phyloP scores from a whole-genome alignment of 1,284 basidiomycete species.

The Irpex sp. region DNA sequence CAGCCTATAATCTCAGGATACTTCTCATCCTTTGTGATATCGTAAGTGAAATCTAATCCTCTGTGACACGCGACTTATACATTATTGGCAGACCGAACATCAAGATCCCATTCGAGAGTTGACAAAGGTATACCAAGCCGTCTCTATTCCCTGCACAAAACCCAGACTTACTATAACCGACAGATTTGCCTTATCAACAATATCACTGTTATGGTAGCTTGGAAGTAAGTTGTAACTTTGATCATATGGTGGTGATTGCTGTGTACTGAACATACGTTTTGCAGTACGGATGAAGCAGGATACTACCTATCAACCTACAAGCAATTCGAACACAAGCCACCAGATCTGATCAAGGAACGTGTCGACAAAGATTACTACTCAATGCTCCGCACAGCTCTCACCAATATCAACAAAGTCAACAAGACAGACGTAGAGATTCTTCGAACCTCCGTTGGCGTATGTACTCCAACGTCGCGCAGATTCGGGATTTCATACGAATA shows the following conservation, averaged over 20 bases:
- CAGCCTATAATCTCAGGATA: conserved; percentile 79
- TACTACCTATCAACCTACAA: conserved; percentile 91
- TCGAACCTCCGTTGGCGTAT: conserved; percentile 86
- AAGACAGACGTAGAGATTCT: conserved; percentile 96
- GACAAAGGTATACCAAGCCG: conserved; percentile 63
- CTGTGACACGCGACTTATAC: no score
- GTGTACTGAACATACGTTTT: conserved; percentile 1
- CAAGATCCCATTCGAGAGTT: conserved; percentile 88
- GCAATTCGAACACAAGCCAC: conserved; percentile 89
- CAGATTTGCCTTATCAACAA: conserved; percentile 87
- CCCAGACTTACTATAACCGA: neutral
- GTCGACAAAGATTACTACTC: conserved; percentile 85
- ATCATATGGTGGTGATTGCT: no score
- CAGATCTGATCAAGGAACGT: conserved; percentile 91
- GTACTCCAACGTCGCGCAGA: conserved; percentile 32
- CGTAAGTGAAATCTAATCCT: conserved; percentile 40
- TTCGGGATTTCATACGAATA: no score
- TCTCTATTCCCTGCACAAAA: no score
- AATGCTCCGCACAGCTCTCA: conserved; percentile 81
- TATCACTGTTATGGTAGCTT: conserved; percentile 88
- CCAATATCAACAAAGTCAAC: conserved; percentile 90
- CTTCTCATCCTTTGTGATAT: conserved; percentile 92
- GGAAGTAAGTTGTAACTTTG: conserved; percentile 71
- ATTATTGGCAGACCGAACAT: conserved; percentile 43
- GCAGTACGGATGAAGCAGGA: conserved; percentile 85